Evolutionary conservation across 148 eudicot species (phyloP).

Genomic region (Fagopyrum esculentum): DNA sequence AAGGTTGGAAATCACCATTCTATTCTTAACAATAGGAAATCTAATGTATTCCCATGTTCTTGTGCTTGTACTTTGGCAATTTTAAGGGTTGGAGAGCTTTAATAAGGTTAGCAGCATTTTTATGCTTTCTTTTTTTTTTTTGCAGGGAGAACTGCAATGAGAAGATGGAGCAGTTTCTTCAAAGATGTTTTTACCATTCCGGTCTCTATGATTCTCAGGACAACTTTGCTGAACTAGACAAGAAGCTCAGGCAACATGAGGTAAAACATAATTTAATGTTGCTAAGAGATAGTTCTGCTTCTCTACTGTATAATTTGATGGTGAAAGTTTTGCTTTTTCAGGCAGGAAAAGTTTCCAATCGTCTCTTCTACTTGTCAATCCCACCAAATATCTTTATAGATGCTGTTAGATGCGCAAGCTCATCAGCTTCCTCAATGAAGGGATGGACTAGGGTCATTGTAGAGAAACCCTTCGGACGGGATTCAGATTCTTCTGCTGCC

Average conservation of each 20-base stretch:
- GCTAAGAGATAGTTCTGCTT: background rate
- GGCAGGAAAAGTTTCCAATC: conserved; percentile 83
- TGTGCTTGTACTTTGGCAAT: too few species aligned
- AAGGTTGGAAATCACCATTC: too few species aligned
- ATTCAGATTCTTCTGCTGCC: conserved; percentile 94
- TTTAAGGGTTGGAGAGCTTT: too few species aligned
- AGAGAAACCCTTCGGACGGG: conserved; percentile 99
- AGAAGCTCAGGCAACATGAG: conserved; percentile 80
- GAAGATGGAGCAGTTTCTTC: conserved; percentile 86
- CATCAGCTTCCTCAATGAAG: conserved; percentile 67
- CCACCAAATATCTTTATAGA: conserved; percentile 93
- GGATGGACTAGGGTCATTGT: conserved; percentile 99
- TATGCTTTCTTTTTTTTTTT: background rate
- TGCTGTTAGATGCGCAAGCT: conserved; percentile 89
- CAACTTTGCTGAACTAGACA: conserved; percentile 61
- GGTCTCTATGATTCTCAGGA: conserved; percentile 80
- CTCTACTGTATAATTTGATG: too few species aligned
- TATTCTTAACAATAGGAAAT: too few species aligned
- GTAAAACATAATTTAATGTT: conserved; percentile 23
- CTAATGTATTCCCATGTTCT: too few species aligned
- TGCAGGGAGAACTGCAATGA: conserved; percentile 80
- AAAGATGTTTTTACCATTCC: conserved; percentile 80
- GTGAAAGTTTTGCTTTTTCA: conserved; percentile 21
- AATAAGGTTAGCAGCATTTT: too few species aligned
- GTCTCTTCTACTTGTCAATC: conserved; percentile 88